These are phyloP conservation scores for Leptomonas seymouri DNA, from an alignment of 208 protist species.

Conservation along the genomic window DNA sequence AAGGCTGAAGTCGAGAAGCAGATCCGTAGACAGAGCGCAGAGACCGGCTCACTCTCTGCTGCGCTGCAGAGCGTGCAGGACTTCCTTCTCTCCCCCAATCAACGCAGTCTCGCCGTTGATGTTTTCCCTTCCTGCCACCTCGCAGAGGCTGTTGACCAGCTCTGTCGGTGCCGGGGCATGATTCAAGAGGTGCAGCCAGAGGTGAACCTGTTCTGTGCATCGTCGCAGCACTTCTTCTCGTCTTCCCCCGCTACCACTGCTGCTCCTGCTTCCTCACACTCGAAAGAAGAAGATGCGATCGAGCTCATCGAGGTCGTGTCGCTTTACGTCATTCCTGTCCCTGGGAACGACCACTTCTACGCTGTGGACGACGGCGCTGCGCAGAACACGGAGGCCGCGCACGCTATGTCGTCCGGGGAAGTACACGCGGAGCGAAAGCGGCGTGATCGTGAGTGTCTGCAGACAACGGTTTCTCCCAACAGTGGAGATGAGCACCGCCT, in stretches of 20 bases:
- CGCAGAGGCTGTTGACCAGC: slow-evolving; percentile 20
- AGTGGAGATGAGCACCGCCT: too few species aligned
- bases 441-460: slow-evolving; percentile 2
- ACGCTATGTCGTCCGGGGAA: not conserved
- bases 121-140: slow-evolving; percentile 45
- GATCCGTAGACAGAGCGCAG: slow-evolving; percentile 38
- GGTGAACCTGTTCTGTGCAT: slow-evolving; percentile 55
- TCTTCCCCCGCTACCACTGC: not conserved
- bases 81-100: slow-evolving; percentile 17
- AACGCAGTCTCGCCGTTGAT: slow-evolving; percentile 19
- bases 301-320: slow-evolving; percentile 60
- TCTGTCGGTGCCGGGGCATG: slow-evolving; percentile 81
- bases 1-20: slow-evolving; percentile 32
- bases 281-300: slow-evolving; percentile 9
- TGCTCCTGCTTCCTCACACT: not conserved
- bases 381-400: slow-evolving; percentile 10
- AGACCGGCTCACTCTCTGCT: slow-evolving; percentile 29
- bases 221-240: slow-evolving; percentile 45
- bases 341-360: slow-evolving; percentile 80
- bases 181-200: slow-evolving; percentile 79
- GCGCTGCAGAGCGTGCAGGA: slow-evolving; percentile 38
- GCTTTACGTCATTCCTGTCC: slow-evolving; percentile 84
- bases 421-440: slow-evolving; percentile 14
- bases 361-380: not conserved
- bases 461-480: too few species aligned